A percentile compares a stretch with the other conserved stretches of the same genome.
Conservation (phyloP, 2,329 filamentous ascomycete species). For the Lecanicillium sp. region DNA sequence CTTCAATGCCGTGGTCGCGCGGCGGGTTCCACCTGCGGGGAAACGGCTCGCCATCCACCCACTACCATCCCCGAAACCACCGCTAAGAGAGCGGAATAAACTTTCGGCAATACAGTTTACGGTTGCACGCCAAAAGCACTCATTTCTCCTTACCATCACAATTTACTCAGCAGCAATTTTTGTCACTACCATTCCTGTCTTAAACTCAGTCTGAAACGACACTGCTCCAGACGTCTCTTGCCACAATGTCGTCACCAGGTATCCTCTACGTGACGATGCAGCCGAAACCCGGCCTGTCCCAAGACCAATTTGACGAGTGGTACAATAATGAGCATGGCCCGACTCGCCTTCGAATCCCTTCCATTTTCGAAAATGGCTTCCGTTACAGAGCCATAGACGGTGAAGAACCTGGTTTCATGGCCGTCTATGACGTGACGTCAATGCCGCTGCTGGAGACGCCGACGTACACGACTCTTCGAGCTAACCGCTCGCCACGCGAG, state of each 20-base stretch:
- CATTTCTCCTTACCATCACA: too few relatives aligned
- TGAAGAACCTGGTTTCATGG: conserved; percentile 60
- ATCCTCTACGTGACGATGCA: conserved; percentile 85
- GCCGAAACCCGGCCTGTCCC: conserved; percentile 57
- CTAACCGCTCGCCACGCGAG: conserved; percentile 45
- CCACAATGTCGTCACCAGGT: conserved; percentile 42
- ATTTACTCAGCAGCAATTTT: too few relatives aligned
- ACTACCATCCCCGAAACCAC: too few relatives aligned
- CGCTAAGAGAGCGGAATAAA: too few relatives aligned
- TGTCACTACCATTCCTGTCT: too few relatives aligned
- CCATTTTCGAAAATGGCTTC: conserved; percentile 68
- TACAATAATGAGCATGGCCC: conserved; percentile 93
- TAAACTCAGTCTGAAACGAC: too few relatives aligned
- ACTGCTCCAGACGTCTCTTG: too few relatives aligned
- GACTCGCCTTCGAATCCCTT: conserved; percentile 65
- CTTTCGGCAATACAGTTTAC: too few relatives aligned
- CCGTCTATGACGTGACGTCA: conserved; percentile 72
- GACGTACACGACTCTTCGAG: conserved; percentile 60
- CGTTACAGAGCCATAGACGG: conserved; percentile 66
- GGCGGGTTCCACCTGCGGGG: too few relatives aligned
- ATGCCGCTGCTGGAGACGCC: conserved; percentile 64
- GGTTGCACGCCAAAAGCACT: too few relatives aligned
- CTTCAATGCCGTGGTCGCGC: too few relatives aligned
- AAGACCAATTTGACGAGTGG: conserved; percentile 78
- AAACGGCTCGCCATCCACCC: too few relatives aligned